Percentiles rank a stretch among this genome's conserved stretches.
Evolutionary conservation across 2,329 filamentous ascomycete genomes (phyloP).

Genomic region (Fusarium sp.): DNA sequence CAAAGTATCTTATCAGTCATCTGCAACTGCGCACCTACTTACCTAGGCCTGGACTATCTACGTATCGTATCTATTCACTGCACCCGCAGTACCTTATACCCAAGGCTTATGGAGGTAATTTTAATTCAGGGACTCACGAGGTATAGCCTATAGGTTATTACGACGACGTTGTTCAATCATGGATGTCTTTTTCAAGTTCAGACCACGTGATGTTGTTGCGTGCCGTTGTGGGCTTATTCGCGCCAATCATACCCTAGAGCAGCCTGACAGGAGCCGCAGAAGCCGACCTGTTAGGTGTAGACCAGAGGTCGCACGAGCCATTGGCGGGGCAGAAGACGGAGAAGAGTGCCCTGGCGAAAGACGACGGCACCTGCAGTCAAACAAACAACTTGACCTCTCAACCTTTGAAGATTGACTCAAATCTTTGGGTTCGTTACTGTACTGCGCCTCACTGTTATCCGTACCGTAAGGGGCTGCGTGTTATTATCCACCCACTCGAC

Average conservation of each 20-base stretch:
- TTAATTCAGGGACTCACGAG: neutral
- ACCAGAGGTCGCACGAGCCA: constrained; percentile 28
- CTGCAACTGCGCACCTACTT: neutral
- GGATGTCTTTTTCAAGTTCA: neutral
- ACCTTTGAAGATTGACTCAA: constrained; percentile 33
- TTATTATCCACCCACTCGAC: neutral
- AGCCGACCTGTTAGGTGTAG: constrained; percentile 21
- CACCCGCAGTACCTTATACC: neutral
- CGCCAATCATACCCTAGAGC: constrained; percentile 36
- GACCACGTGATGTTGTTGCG: constrained; percentile 23
- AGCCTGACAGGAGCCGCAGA: constrained; percentile 35
- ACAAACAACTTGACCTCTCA: constrained; percentile 15
- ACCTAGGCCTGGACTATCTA: neutral
- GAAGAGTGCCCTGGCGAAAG: constrained; percentile 32
- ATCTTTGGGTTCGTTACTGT: constrained; percentile 26
- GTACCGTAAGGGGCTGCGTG: constrained; percentile 3
- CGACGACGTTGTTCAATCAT: neutral
- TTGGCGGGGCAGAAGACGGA: constrained; percentile 39
- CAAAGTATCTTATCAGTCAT: neutral
- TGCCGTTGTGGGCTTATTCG: constrained; percentile 12
- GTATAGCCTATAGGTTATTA: constrained; percentile 2
- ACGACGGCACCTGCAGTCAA: constrained; percentile 7
- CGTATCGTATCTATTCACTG: neutral
- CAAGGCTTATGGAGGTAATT: neutral
- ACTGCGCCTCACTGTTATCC: neutral